Evolutionary conservation across 352 stramenopile species (phyloP), one percentile per base, ranked within the genome.

Genomic region (Phytophthora pluvialis): DNA sequence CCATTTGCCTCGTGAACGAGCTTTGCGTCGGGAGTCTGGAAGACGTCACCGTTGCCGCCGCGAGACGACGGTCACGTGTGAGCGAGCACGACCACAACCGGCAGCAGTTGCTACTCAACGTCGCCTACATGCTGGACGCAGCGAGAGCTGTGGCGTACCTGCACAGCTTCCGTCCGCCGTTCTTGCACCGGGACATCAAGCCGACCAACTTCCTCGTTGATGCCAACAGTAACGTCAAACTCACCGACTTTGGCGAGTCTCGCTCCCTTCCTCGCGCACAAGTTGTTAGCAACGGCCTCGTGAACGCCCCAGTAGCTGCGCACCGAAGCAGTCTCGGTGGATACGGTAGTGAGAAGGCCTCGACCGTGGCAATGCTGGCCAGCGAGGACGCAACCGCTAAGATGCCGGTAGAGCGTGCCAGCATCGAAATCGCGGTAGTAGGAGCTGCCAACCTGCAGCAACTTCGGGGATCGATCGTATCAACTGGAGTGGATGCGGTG

Each of bases 141-240:
- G 78, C 84, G 1, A 75, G 86, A 13, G 75, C 82, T 7, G 77
- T 93, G 0, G 83, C 83, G 1, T 93, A 93, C 45, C 64, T 93
- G 40, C 86, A 94, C 69, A 91, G 79, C 64, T 91, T 91, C 59
- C 73, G 72, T 0, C 83, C 83, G 13, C 67, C 81, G 5, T 91
- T 94, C 64, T 51, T 94, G 11, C 84, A 93, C 36, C 82, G 85
- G 5, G 84, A 93, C 58, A 90, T 94, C 59, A 92, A 91, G 29
- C 82, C 84, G 0, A 71, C 64, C 29, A 94, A 91, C 66, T 93
- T 93, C 53, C 67, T 93, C 1, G 73, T 94, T 11, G 81, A 90
- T 65, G 57, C 57, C 1, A 67, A 89, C 28, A 70, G 63, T 39
- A 83, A 48, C 3, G 78, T 89, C 64, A 91, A 90, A 40, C 67